phyloP scores from a whole-genome alignment of 129 eudicot species.

The Flaveria trinervia region DNA sequence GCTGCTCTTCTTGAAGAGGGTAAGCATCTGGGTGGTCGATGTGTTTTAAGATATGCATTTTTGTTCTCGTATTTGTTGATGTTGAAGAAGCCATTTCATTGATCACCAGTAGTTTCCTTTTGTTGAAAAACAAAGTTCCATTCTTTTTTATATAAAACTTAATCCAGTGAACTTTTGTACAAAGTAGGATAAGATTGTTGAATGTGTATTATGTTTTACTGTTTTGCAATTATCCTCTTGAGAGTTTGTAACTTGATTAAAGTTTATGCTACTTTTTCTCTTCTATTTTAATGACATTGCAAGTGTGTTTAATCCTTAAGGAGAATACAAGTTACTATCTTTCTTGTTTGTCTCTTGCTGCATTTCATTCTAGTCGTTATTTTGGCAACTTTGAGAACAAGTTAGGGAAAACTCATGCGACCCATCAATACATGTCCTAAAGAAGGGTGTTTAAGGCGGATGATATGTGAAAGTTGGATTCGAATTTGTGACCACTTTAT shows the following conservation, averaged over 20 bases:
- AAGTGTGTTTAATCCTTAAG: constrained; percentile 23
- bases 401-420: too few species aligned
- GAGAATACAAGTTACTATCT: constrained; percentile 1
- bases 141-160: constrained; percentile 50
- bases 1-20: constrained; percentile 77
- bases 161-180: constrained; percentile 48
- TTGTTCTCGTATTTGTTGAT: constrained; percentile 7
- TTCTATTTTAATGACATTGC: constrained; percentile 18
- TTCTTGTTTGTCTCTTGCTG: not conserved
- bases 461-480: too few species aligned
- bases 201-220: constrained; percentile 36
- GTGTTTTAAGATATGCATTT: constrained; percentile 9
- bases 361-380: not conserved
- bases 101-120: constrained; percentile 24
- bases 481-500: too few species aligned
- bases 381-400: not conserved
- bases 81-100: constrained; percentile 28
- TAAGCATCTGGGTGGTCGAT: constrained; percentile 16
- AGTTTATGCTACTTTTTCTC: constrained; percentile 16
- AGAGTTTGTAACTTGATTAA: constrained; percentile 14
- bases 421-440: too few species aligned
- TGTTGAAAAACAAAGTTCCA: constrained; percentile 29
- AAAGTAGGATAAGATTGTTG: constrained; percentile 58
- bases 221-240: constrained; percentile 22
- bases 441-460: too few species aligned